These are phyloP conservation scores for Dissoconium aciculare DNA, from an alignment of 2,329 filamentous ascomycete genomes.

Conservation along the genomic window DNA sequence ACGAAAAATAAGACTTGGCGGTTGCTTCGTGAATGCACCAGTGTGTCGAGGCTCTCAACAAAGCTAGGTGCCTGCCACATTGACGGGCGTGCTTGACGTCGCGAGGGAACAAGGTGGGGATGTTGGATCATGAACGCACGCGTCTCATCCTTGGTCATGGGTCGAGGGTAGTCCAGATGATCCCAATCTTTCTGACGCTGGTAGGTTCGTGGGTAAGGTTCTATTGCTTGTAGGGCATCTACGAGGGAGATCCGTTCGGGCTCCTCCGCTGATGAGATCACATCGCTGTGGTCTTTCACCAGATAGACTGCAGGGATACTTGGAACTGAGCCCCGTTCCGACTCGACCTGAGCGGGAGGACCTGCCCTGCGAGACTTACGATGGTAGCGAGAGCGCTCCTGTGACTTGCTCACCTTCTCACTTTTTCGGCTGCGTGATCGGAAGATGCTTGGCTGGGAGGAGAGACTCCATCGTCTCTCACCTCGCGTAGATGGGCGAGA, in stretches of 20 bases:
- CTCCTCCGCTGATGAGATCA: constrained; percentile 18
- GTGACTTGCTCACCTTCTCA: too few species aligned
- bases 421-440: constrained; percentile 18
- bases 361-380: constrained; percentile 1
- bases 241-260: constrained; percentile 19
- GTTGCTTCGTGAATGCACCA: constrained; percentile 21
- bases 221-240: constrained; percentile 5
- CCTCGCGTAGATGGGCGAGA: constrained; percentile 12
- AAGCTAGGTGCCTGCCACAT: constrained; percentile 23
- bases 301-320: constrained; percentile 12
- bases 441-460: constrained; percentile 24
- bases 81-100: constrained; percentile 15
- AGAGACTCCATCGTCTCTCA: too few species aligned
- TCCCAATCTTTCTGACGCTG: constrained; percentile 16
- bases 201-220: background rate
- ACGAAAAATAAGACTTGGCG: constrained; percentile 24
- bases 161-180: constrained; percentile 19
- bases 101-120: constrained; percentile 19
- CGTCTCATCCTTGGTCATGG: constrained; percentile 21
- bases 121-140: constrained; percentile 12
- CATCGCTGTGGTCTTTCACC: constrained; percentile 4
- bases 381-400: constrained; percentile 2
- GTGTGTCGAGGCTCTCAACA: constrained; percentile 21
- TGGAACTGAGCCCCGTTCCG: constrained; percentile 15
- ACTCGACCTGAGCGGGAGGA: constrained; percentile 4